A percentile compares a stretch with the other conserved stretches of the same genome.
These are phyloP conservation scores for Colletotrichum brevisporum DNA, from an alignment of 2,329 filamentous ascomycete genomes.

Conservation along the genomic window DNA sequence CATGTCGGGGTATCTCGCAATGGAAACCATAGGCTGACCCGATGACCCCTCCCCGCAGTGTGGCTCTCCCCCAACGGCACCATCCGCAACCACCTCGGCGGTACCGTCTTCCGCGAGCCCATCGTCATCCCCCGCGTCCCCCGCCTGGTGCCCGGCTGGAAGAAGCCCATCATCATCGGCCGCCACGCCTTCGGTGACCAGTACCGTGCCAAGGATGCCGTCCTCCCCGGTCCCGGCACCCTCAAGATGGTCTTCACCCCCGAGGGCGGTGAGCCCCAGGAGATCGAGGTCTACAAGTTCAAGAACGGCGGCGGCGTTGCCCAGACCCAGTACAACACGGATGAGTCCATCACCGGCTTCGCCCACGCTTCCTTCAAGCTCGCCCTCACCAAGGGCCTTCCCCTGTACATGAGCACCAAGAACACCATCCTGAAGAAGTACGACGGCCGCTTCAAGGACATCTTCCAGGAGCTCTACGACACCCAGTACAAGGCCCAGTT, in stretches of 20 bases:
- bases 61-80: constrained; percentile 98
- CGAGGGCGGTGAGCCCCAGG: constrained; percentile 83
- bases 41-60: constrained; percentile 68
- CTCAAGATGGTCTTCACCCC: constrained; percentile 97
- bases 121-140: constrained; percentile 96
- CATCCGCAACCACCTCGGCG: constrained; percentile 81
- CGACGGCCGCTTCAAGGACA: constrained; percentile 98
- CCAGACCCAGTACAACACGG: constrained; percentile 98
- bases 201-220: constrained; percentile 95
- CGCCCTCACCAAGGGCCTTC: constrained; percentile 86
- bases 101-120: constrained; percentile 98
- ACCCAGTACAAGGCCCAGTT: constrained; percentile 88
- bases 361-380: constrained; percentile 98
- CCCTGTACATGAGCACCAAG: constrained; percentile 99
- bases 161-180: constrained; percentile 99
- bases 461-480: constrained; percentile 98
- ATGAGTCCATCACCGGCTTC: constrained; percentile 94
- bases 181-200: constrained; percentile 99
- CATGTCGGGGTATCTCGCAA: neutral
- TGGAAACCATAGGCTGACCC: constrained; percentile 11
- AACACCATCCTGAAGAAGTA: constrained; percentile 99
- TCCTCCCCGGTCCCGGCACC: constrained; percentile 86
- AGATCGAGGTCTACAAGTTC: constrained; percentile 93
- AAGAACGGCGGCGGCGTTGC: constrained; percentile 85
- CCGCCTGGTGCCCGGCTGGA: constrained; percentile 95